These are phyloP conservation scores for Ajuga chamaepitys DNA, from an alignment of 257 asterid genomes.

Conservation along the genomic window DNA sequence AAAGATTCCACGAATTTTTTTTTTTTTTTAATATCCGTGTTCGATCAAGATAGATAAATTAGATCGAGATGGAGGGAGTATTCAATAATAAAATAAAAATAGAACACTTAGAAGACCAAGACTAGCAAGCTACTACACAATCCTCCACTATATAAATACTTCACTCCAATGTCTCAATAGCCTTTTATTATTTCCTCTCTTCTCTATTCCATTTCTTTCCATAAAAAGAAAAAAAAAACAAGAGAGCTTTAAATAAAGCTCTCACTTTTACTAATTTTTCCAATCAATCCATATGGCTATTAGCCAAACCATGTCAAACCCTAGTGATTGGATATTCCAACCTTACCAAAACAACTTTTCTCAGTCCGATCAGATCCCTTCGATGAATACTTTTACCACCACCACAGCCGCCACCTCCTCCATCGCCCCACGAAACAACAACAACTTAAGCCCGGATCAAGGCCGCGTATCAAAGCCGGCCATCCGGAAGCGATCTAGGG, in stretches of 20 bases:
- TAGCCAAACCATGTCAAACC: slow-evolving; percentile 35
- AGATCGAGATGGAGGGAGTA: too few species aligned
- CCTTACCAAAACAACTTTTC: slow-evolving; percentile 18
- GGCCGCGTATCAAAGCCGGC: slow-evolving; percentile 41
- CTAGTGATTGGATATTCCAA: slow-evolving; percentile 28
- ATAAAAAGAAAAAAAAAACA: background rate
- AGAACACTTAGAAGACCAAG: slow-evolving; percentile 5
- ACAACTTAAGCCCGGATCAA: slow-evolving; percentile 27
- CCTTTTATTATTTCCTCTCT: too few species aligned
- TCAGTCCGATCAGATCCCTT: slow-evolving; percentile 5
- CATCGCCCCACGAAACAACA: slow-evolving; percentile 8
- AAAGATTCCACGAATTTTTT: too few species aligned
- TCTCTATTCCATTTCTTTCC: background rate
- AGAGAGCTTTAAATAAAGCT: too few species aligned
- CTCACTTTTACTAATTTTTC: too few species aligned
- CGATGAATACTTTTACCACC: background rate
- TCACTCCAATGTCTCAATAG: slow-evolving; percentile 5
- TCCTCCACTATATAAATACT: slow-evolving; percentile 20
- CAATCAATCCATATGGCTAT: slow-evolving; percentile 17
- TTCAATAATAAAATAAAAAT: background rate
- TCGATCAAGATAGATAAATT: too few species aligned
- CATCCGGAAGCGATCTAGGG: slow-evolving; percentile 37
- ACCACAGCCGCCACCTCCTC: background rate
- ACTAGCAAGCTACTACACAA: too few species aligned
- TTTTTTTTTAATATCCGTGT: too few species aligned